Percentiles rank a stretch among this genome's conserved stretches.
phyloP scores from a whole-genome alignment of 345 rosid species.

The Arabidopsis thaliana region DNA sequence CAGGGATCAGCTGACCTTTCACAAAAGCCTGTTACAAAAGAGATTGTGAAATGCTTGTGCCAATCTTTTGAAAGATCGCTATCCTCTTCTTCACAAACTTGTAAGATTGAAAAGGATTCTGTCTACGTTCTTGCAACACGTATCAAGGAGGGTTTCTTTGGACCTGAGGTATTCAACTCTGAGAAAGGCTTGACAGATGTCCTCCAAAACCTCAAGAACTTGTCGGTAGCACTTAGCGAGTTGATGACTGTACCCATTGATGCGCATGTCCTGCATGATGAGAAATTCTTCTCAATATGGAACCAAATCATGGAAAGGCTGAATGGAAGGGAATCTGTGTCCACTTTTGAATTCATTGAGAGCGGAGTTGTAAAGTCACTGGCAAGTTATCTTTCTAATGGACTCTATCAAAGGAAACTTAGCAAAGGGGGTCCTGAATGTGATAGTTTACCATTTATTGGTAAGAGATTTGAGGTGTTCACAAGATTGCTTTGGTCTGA shows the following conservation, averaged over 20 bases:
- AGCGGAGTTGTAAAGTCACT: conserved; percentile 86
- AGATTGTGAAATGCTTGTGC: conserved; percentile 76
- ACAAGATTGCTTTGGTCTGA: conserved; percentile 61
- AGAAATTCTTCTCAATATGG: conserved; percentile 56
- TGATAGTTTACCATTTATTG: conserved; percentile 48
- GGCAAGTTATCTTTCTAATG: conserved; percentile 68
- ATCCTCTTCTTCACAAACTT: conserved; percentile 53
- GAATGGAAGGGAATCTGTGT: conserved; percentile 78
- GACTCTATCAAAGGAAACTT: conserved; percentile 54
- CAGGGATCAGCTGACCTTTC: conserved; percentile 55
- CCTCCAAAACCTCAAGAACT: conserved; percentile 70
- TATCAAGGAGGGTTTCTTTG: conserved; percentile 65
- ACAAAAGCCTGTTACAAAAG: conserved; percentile 58
- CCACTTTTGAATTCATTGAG: conserved; percentile 89
- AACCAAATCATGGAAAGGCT: conserved; percentile 65
- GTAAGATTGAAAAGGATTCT: conserved; percentile 73
- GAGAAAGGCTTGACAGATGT: conserved; percentile 80
- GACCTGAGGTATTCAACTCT: conserved; percentile 59
- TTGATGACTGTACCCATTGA: conserved; percentile 49
- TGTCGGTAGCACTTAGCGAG: conserved; percentile 63
- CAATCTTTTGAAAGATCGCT: conserved; percentile 60
- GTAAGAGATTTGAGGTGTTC: conserved; percentile 71
- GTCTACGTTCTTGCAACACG: conserved; percentile 69
- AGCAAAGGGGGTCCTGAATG: conserved; percentile 42
- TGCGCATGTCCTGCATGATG: conserved; percentile 53